Conservation (phyloP, 2,329 filamentous ascomycete genomes). For the Chalara sp. region DNA sequence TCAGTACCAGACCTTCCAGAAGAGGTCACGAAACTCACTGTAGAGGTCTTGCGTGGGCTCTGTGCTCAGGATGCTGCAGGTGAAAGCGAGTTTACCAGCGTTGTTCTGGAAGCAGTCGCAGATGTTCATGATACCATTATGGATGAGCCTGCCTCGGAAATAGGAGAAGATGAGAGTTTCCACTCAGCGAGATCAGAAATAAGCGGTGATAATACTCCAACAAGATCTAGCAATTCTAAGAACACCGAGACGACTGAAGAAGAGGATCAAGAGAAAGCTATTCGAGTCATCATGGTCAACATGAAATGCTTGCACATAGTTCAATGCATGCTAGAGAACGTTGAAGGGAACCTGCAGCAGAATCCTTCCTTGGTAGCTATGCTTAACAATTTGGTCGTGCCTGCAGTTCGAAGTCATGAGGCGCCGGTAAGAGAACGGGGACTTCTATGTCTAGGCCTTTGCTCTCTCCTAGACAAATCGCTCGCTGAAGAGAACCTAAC, state of each 20-base stretch:
- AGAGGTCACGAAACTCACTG: slow-evolving; percentile 80
- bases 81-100: slow-evolving; percentile 75
- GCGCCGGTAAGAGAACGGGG: slow-evolving; percentile 88
- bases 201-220: slow-evolving; percentile 56
- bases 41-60: slow-evolving; percentile 75
- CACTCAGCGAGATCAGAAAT: slow-evolving; percentile 87
- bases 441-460: slow-evolving; percentile 81
- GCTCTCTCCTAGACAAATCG: slow-evolving; percentile 83
- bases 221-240: slow-evolving; percentile 33
- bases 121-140: slow-evolving; percentile 94
- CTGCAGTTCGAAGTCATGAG: slow-evolving; percentile 88
- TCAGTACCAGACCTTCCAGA: slow-evolving; percentile 85
- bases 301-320: slow-evolving; percentile 98
- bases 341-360: slow-evolving; percentile 78
- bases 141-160: slow-evolving; percentile 51
- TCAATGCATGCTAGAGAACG: slow-evolving; percentile 94
- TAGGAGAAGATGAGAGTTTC: slow-evolving; percentile 75
- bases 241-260: slow-evolving; percentile 50
- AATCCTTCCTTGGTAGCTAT: slow-evolving; percentile 93
- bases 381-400: slow-evolving; percentile 94
- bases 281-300: slow-evolving; percentile 91
- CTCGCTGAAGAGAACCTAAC: slow-evolving; percentile 87
- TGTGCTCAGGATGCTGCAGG: slow-evolving; percentile 69
- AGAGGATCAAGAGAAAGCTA: slow-evolving; percentile 64
- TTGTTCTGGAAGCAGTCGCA: slow-evolving; percentile 87